These are phyloP conservation scores for Tuber umbilicatum DNA, from an alignment of 495 filamentous ascomycete genomes.

Conservation along the genomic window DNA sequence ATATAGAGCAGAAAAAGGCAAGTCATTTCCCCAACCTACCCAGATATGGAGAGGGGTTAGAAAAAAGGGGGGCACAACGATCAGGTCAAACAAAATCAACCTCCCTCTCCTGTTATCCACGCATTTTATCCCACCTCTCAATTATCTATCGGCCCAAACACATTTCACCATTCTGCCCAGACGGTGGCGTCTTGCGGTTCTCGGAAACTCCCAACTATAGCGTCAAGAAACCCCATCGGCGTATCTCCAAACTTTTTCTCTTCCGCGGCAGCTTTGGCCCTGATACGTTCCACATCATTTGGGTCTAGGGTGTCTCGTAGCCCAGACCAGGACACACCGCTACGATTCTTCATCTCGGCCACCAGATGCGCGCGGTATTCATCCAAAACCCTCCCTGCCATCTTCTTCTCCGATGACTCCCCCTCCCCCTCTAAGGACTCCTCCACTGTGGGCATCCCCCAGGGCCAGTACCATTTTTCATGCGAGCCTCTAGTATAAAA, in stretches of 20 bases:
- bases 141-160: background rate
- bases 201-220: background rate
- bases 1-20: too few species aligned
- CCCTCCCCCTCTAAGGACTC: too few species aligned
- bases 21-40: too few species aligned
- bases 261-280: background rate
- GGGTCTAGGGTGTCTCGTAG: background rate
- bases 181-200: background rate
- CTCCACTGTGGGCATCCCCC: too few species aligned
- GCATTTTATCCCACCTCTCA: too few species aligned
- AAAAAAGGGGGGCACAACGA: too few species aligned
- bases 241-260: background rate
- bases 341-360: background rate
- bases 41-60: too few species aligned
- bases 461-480: too few species aligned
- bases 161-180: background rate
- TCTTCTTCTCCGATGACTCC: background rate
- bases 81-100: too few species aligned
- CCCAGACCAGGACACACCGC: background rate
- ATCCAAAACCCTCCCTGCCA: background rate
- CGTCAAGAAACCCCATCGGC: background rate
- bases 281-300: background rate
- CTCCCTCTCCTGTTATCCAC: too few species aligned
- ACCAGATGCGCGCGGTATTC: background rate
- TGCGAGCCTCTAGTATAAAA: too few species aligned